These are phyloP conservation scores for Leonotis leonurus DNA, from an alignment of 257 asterid species.

Conservation along the genomic window DNA sequence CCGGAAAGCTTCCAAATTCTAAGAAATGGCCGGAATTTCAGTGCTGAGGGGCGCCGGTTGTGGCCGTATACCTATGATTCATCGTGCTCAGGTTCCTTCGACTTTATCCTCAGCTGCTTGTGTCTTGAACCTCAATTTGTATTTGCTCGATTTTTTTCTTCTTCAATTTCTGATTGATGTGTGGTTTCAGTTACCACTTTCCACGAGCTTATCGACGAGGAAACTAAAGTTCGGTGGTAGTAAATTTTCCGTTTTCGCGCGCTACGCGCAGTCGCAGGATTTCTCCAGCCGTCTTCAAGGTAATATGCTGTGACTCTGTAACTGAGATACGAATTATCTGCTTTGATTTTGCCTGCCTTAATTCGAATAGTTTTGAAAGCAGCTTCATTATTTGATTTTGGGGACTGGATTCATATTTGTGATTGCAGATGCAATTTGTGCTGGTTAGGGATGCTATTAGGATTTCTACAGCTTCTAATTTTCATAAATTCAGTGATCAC, in stretches of 20 bases:
- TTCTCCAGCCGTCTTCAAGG: slow-evolving; percentile 82
- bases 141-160: neutral
- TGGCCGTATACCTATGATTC: slow-evolving; percentile 42
- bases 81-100: slow-evolving; percentile 41
- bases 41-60: slow-evolving; percentile 43
- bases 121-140: neutral
- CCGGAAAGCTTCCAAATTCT: neutral
- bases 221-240: slow-evolving; percentile 24
- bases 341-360: neutral
- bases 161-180: neutral
- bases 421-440: neutral
- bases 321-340: neutral
- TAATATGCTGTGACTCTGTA: neutral
- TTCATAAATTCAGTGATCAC: no score
- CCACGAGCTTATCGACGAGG: slow-evolving; percentile 23
- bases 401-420: neutral
- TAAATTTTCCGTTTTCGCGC: slow-evolving; percentile 37
- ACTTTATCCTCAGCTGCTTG: neutral
- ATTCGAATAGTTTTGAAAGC: neutral
- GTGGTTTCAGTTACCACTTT: slow-evolving; percentile 43
- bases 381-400: neutral
- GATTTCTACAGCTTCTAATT: no score
- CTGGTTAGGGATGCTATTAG: neutral
- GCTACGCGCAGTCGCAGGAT: slow-evolving; percentile 73
- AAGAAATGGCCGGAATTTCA: slow-evolving; percentile 50